These are phyloP conservation scores for Gloeopeniophorella convolvens DNA, from an alignment of 768 basidiomycete species.

Conservation along the genomic window DNA sequence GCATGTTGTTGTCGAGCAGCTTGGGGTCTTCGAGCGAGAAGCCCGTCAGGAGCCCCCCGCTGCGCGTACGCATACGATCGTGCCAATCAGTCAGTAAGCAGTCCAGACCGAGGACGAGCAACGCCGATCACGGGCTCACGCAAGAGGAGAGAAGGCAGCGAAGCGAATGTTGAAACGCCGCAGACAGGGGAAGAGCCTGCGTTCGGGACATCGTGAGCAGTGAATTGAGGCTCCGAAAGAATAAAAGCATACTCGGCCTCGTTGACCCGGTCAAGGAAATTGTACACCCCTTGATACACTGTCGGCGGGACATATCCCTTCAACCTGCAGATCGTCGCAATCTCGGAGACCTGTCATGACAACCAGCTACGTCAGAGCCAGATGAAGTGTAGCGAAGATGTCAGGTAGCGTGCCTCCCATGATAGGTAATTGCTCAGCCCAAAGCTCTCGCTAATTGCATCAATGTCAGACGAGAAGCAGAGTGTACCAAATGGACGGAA, in stretches of 20 bases:
- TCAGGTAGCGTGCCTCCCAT: constrained; percentile 14
- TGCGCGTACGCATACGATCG: too few species aligned
- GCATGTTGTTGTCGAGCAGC: neutral
- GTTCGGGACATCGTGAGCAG: neutral
- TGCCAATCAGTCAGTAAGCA: neutral
- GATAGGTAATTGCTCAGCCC: constrained; percentile 21
- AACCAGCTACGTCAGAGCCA: neutral
- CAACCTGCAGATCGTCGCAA: constrained; percentile 25
- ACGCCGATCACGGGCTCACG: constrained; percentile 12
- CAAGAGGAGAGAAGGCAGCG: constrained; percentile 29
- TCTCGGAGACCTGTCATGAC: constrained; percentile 22
- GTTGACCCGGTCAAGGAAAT: constrained; percentile 20
- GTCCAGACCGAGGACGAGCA: neutral
- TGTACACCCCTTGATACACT: constrained; percentile 26
- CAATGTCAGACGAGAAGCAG: neutral
- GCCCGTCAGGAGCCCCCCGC: constrained; percentile 26
- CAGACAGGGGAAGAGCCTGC: constrained; percentile 22
- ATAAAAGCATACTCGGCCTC: constrained; percentile 18
- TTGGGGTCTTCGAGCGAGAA: neutral
- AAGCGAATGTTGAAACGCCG: constrained; percentile 27
- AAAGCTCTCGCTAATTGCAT: constrained; percentile 17
- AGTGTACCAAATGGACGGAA: neutral
- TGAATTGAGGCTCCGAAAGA: neutral
- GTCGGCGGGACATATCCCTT: constrained; percentile 23
- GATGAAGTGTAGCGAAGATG: neutral